Evolutionary conservation across 768 basidiomycete species (phyloP).

Genomic region (Guyanaporus albipodus): DNA sequence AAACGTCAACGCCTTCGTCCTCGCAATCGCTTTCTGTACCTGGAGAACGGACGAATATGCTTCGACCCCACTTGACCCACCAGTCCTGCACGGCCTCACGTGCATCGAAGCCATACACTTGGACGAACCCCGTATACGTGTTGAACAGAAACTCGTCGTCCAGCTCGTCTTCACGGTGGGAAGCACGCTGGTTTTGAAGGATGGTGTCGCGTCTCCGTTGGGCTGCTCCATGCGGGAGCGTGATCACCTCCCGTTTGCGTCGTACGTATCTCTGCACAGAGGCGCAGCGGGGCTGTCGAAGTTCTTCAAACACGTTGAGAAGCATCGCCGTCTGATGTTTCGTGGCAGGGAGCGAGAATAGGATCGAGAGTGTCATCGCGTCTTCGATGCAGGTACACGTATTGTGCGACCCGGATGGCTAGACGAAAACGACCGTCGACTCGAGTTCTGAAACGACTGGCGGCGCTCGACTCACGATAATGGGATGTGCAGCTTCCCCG

Average conservation of each 20-base stretch:
- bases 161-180: slow-evolving; percentile 36
- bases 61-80: slow-evolving; percentile 53
- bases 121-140: slow-evolving; percentile 49
- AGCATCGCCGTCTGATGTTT: slow-evolving; percentile 45
- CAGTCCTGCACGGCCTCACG: slow-evolving; percentile 56
- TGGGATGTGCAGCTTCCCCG: slow-evolving; percentile 59
- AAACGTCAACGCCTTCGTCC: neutral
- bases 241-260: slow-evolving; percentile 41
- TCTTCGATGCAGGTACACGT: slow-evolving; percentile 53
- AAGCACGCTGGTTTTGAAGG: slow-evolving; percentile 25
- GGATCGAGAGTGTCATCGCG: slow-evolving; percentile 52
- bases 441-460: neutral
- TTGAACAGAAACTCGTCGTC: slow-evolving; percentile 38
- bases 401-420: slow-evolving; percentile 52
- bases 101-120: slow-evolving; percentile 46
- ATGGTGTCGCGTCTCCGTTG: slow-evolving; percentile 44
- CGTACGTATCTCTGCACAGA: slow-evolving; percentile 40
- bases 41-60: slow-evolving; percentile 3
- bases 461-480: slow-evolving; percentile 34
- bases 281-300: slow-evolving; percentile 47
- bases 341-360: slow-evolving; percentile 49
- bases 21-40: neutral
- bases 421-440: neutral
- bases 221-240: slow-evolving; percentile 39
- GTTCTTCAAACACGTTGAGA: slow-evolving; percentile 53